Conservation (phyloP, 371 early-diverging fungal genomes). For the Mortierella sp. region DNA sequence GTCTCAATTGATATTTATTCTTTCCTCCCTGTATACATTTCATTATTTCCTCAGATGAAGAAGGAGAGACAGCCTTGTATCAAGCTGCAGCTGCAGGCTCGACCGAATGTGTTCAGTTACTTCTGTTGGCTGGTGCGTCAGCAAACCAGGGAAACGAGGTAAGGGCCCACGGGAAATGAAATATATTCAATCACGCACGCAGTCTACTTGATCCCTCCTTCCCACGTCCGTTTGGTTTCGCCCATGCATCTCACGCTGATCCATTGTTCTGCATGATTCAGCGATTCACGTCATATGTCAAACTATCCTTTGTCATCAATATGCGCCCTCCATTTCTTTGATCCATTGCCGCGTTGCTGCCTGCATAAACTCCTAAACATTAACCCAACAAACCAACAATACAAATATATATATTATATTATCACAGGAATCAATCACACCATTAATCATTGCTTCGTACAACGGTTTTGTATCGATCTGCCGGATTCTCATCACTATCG, state of each 20-base stretch:
- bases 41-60: slow-evolving; percentile 45
- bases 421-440: slow-evolving; percentile 52
- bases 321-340: neutral
- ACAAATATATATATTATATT: neutral
- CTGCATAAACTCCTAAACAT: slow-evolving; percentile 15
- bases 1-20: neutral
- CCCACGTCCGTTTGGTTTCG: neutral
- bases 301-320: neutral
- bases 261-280: slow-evolving; percentile 13
- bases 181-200: slow-evolving; percentile 6
- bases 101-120: slow-evolving; percentile 48
- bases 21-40: neutral
- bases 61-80: slow-evolving; percentile 60
- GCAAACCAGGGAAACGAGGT: slow-evolving; percentile 57
- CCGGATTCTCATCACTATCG: slow-evolving; percentile 42
- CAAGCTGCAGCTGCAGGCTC: slow-evolving; percentile 58
- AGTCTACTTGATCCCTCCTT: slow-evolving; percentile 4
- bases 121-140: slow-evolving; percentile 55
- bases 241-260: slow-evolving; percentile 9
- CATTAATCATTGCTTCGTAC: slow-evolving; percentile 60
- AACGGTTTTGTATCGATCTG: slow-evolving; percentile 58
- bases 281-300: slow-evolving; percentile 1
- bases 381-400: neutral
- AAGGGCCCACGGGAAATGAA: slow-evolving; percentile 18
- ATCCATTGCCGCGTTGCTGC: neutral